Conservation (phyloP, 1,284 basidiomycete genomes). For the Ganoderma lucidum region DNA sequence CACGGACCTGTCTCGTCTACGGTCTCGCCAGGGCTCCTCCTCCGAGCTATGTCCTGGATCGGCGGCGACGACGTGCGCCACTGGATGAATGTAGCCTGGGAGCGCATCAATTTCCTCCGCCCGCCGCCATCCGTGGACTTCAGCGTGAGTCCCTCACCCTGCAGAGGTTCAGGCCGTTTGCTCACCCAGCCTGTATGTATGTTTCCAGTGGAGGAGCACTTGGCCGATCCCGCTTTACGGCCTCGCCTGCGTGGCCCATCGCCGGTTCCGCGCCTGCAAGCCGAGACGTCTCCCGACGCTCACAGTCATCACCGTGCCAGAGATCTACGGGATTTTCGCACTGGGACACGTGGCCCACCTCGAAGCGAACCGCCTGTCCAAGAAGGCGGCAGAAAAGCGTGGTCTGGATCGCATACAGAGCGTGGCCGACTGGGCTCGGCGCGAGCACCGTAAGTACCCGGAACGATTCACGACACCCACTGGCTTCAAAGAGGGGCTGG, state of each 20-base stretch:
- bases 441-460: neutral
- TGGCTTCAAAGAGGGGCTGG: neutral
- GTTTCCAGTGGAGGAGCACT: slow-evolving; percentile 4
- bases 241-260: slow-evolving; percentile 10
- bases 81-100: neutral
- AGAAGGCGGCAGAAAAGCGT: neutral
- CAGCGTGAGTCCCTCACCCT: neutral
- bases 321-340: slow-evolving; percentile 8
- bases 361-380: slow-evolving; percentile 8
- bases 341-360: slow-evolving; percentile 7
- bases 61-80: neutral
- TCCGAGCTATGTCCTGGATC: neutral
- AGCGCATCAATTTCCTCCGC: neutral
- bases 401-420: neutral
- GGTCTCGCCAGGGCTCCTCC: neutral
- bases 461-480: neutral
- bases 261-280: neutral
- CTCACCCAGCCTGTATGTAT: neutral
- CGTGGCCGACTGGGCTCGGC: neutral
- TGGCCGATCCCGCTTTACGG: slow-evolving; percentile 15
- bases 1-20: neutral
- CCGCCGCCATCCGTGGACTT: neutral
- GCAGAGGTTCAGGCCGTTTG: neutral
- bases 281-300: slow-evolving; percentile 9
- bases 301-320: slow-evolving; percentile 3